Base-by-base conservation (phyloP, 352 stramenopile species). In the Phytophthora citrophthora region DNA sequence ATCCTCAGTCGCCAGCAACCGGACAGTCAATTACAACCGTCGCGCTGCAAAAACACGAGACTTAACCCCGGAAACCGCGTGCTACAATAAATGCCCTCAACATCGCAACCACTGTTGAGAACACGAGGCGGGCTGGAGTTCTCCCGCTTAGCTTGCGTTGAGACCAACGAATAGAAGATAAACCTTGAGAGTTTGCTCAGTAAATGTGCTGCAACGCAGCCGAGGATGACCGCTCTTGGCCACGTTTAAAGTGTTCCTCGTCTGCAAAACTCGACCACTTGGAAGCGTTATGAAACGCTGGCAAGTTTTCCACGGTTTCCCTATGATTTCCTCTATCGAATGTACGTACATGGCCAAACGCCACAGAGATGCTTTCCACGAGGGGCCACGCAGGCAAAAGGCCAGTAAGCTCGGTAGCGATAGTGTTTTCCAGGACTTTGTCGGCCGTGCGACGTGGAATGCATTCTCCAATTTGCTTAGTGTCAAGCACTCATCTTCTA, bases 401-500 rank as follows among this genome's bases (percentile, higher is more conserved):
- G 23, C 38, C 47, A 53, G 47, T 16, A 27, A 24, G 20, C 12
- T 38, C 13, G 10, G 48, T 13, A 40, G 15, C 34, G 15, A 10
- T 20, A 41, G 36, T 41, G 36, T 10, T 1, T 41, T 41, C 36
- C 36, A 41, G 29, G 29, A 34, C 29, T 12, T 34, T 12, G 29
- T 34, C 29, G 29, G 29, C 29, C 29, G 29, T 34, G 36, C 13
- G 36, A 41, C 3, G 16, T 15, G 11, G n/a, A 38, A 12, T 29
- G 5, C 43, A 74, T 52, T 74, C 39, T 47, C 45, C 24, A 67
- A 64, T 74, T 70, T 67, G 54, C 54, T 66, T 67, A 40, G 13
- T 45, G 18, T 23, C 31, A 60, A 68, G 46, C 59, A 69, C 46
- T 15, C 51, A 46, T 20, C 10, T 38, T 18, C 23, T 13, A 23